Evolutionary conservation across 1,139 yeast species (phyloP).

Genomic region (Yamadazyma triangularis): DNA sequence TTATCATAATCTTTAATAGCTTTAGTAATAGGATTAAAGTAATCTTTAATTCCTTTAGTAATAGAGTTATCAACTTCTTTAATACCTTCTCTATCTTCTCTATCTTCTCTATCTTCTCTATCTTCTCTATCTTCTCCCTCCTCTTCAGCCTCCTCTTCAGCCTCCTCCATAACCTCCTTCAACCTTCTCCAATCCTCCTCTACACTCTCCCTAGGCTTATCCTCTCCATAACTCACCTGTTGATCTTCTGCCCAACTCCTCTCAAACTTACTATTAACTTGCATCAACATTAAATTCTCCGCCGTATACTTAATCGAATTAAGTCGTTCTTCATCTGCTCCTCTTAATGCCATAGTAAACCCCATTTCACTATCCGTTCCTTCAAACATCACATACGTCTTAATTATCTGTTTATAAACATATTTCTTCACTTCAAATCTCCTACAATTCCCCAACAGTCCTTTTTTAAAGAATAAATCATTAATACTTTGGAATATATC

Average conservation of each 20-base stretch:
- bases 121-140: too few relatives aligned
- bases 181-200: too few relatives aligned
- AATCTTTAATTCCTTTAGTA: too few relatives aligned
- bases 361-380: slow-evolving; percentile 78
- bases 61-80: slow-evolving; percentile 53
- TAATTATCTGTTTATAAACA: slow-evolving; percentile 49
- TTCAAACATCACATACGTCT: slow-evolving; percentile 70
- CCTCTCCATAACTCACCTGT: slow-evolving; percentile 27
- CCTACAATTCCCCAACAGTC: slow-evolving; percentile 68
- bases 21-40: too few relatives aligned
- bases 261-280: slow-evolving; percentile 76
- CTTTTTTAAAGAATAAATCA: slow-evolving; percentile 45
- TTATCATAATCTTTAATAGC: too few relatives aligned
- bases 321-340: slow-evolving; percentile 58
- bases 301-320: slow-evolving; percentile 71
- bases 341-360: slow-evolving; percentile 78
- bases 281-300: slow-evolving; percentile 74
- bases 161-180: too few relatives aligned
- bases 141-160: too few relatives aligned
- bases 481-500: slow-evolving; percentile 59
- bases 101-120: too few relatives aligned
- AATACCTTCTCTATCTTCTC: slow-evolving; percentile 28
- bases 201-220: slow-evolving; percentile 11
- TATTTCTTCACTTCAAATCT: slow-evolving; percentile 68
- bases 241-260: slow-evolving; percentile 77